Conservation (phyloP, 306 rosid genomes). For the Trifolium repens region DNA sequence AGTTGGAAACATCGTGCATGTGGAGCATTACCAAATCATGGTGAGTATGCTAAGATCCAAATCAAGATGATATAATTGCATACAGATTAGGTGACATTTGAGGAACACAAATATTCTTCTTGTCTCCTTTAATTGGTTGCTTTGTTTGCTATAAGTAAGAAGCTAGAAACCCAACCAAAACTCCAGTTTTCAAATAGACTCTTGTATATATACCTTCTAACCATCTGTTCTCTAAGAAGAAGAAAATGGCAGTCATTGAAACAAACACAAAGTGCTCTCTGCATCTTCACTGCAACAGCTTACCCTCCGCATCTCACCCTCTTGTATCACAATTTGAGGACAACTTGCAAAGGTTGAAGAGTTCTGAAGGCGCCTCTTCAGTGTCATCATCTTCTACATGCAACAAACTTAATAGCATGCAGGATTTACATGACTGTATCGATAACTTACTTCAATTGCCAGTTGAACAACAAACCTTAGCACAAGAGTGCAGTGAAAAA, state of each 20-base stretch:
- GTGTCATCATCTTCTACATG: constrained; percentile 37
- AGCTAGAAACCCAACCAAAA: constrained; percentile 22
- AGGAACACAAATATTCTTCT: constrained; percentile 16
- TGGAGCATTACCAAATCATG: constrained; percentile 24
- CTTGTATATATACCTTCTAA: constrained; percentile 12
- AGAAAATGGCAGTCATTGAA: constrained; percentile 44
- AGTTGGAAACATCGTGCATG: constrained; percentile 30
- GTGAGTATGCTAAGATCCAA: constrained; percentile 16
- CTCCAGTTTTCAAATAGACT: constrained; percentile 22
- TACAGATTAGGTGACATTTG: constrained; percentile 35
- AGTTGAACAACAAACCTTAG: constrained; percentile 34
- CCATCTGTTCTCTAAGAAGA: neutral
- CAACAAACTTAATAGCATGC: constrained; percentile 39
- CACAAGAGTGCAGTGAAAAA: constrained; percentile 38
- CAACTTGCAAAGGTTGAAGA: constrained; percentile 39
- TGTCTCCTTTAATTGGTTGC: constrained; percentile 22
- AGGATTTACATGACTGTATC: constrained; percentile 44
- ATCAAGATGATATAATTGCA: constrained; percentile 31
- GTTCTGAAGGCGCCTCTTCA: constrained; percentile 42
- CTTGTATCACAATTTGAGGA: constrained; percentile 42
- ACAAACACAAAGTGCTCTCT: constrained; percentile 26
- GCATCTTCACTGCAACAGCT: constrained; percentile 47
- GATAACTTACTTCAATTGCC: constrained; percentile 47
- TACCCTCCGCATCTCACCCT: constrained; percentile 44
- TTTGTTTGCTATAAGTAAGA: constrained; percentile 39